Conservation (phyloP, 1,139 yeast genomes). For the Blastobotrys malaysiensis region DNA sequence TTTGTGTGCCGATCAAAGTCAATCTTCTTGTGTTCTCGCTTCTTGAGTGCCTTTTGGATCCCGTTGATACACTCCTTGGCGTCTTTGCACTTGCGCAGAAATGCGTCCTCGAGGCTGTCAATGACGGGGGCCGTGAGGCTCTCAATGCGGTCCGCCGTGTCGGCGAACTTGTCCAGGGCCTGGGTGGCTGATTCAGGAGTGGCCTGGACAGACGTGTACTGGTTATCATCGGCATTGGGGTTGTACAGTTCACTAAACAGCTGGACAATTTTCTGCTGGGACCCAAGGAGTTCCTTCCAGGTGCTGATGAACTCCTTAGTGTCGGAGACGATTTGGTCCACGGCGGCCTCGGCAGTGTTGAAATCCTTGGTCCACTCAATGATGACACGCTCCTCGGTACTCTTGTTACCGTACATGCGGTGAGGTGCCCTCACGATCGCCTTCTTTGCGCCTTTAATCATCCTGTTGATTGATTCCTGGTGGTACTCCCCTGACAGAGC, state of each 20-base stretch:
- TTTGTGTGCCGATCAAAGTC: conserved; percentile 41
- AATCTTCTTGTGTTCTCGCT: conserved; percentile 43
- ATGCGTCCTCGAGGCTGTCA: conserved; percentile 23
- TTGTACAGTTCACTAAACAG: conserved; percentile 34
- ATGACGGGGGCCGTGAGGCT: conserved; percentile 26
- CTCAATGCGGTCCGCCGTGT: conserved; percentile 21
- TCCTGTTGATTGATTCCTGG: too few species aligned
- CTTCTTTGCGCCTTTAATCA: conserved; percentile 35
- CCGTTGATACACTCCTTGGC: conserved; percentile 40
- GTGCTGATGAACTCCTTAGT: conserved; percentile 34
- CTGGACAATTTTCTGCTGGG: conserved; percentile 34
- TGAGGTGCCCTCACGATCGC: conserved; percentile 38
- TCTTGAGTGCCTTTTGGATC: conserved; percentile 42
- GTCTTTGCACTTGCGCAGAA: conserved; percentile 32
- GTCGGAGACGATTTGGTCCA: conserved; percentile 40
- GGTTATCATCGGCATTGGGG: conserved; percentile 39
- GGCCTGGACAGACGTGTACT: conserved; percentile 27
- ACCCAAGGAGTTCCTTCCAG: conserved; percentile 39
- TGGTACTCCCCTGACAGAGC: too few species aligned
- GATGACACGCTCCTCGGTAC: conserved; percentile 45
- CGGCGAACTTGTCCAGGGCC: conserved; percentile 25
- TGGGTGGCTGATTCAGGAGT: conserved; percentile 41
- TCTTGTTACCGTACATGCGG: conserved; percentile 29
- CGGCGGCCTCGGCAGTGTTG: conserved; percentile 41
- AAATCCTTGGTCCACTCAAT: conserved; percentile 46